phyloP scores from a whole-genome alignment of 108 stramenopile genomes.

The Parietichytrium sp. region DNA sequence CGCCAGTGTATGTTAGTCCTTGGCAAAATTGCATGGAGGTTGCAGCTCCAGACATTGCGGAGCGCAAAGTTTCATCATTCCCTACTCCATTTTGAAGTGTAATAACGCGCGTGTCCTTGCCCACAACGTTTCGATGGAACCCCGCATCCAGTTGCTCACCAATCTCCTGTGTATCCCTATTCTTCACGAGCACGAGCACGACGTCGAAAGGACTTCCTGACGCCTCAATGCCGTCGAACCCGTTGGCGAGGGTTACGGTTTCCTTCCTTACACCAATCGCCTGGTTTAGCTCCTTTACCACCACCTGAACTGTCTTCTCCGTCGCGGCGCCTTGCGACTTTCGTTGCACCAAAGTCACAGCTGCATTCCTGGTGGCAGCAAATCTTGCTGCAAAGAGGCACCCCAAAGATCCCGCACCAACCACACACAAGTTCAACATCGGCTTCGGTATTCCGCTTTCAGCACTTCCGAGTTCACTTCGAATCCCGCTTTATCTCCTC shows the following conservation, averaged over 20 bases:
- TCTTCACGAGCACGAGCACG: conserved; percentile 8
- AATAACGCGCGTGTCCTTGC: background rate
- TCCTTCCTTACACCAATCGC: no score
- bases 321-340: background rate
- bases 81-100: conserved; percentile 19
- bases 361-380: background rate
- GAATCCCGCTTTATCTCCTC: no score
- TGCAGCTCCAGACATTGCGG: background rate
- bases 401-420: conserved; percentile 4
- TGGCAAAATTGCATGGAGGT: background rate
- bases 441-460: no score
- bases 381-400: background rate
- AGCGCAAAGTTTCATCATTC: background rate
- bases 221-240: background rate
- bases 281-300: no score
- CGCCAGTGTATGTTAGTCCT: conserved; percentile 9
- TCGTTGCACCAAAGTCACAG: background rate
- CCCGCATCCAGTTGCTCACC: background rate
- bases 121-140: background rate
- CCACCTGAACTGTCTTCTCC: no score
- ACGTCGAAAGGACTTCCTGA: background rate
- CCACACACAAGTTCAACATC: conserved; percentile 13
- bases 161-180: background rate
- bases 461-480: no score
- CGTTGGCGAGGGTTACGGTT: background rate